Percentiles rank a stretch among this genome's conserved stretches.
phyloP scores from a whole-genome alignment of 1,284 basidiomycete genomes.

The Ustilago curta region DNA sequence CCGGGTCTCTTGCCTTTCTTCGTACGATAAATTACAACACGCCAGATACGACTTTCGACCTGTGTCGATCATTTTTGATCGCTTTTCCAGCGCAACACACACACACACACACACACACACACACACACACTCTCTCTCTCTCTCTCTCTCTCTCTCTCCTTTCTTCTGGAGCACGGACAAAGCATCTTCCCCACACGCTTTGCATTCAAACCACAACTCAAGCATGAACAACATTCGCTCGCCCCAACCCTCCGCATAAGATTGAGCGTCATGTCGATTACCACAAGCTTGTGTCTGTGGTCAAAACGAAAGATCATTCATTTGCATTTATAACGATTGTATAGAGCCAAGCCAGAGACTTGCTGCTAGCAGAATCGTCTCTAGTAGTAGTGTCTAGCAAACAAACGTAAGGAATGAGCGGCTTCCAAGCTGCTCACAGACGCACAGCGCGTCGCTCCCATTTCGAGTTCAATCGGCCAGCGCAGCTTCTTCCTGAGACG shows the following conservation, averaged over 20 bases:
- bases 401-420: slow-evolving; percentile 3
- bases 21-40: slow-evolving; percentile 9
- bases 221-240: no score
- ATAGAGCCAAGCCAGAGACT: neutral
- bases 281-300: neutral
- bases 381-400: slow-evolving; percentile 4
- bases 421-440: neutral
- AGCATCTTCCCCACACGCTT: no score
- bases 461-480: slow-evolving; percentile 9
- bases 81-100: neutral
- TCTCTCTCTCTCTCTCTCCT: no score
- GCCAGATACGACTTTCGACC: neutral
- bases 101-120: no score
- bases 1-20: slow-evolving; percentile 8
- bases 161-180: no score
- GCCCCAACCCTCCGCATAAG: no score
- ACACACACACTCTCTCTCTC: no score
- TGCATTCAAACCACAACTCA: no score
- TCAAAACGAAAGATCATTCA: no score
- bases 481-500: slow-evolving; percentile 14
- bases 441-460: neutral
- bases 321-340: no score
- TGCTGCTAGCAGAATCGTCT: neutral
- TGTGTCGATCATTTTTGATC: slow-evolving; percentile 5
- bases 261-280: no score